Base-by-base conservation (phyloP, 257 asterid genomes). In the Ajuga chamaepitys region DNA sequence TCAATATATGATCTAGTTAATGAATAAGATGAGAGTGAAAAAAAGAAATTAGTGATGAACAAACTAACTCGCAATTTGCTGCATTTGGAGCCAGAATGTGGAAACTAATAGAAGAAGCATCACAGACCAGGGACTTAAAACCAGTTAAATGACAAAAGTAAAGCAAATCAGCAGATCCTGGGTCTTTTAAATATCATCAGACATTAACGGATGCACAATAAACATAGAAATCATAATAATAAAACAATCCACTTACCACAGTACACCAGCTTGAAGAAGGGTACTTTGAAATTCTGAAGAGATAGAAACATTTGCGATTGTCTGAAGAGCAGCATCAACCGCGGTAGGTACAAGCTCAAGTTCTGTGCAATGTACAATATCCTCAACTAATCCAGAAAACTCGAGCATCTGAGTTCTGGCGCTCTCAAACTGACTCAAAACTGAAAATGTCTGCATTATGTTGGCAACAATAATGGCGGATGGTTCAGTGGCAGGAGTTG, bases 381-480 rank as follows among this genome's bases (percentile, higher is more conserved):
- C 92, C 71, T 89, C 97, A 72, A 93, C 89, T 52, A 89, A 78
- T 59, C 99, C 97, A 75, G 94, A 69, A 71, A 79, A 74, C 56
- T 80, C 88, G 17, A 87, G 90, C 85, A 89, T 86, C 84, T 86
- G 95, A 76, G 60, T 42, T 81, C 97, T 84, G 65, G 97, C 96
- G 77, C 95, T 89, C 68, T 84, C 96, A 80, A 93, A 89, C 78
- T 74, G 96, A 86, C 96, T 93, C 76, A 89, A 77, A 68, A 86
- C 95, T 42, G 97, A 83, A 70, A 87, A 81, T 34, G 99, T 87
- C 64, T 72, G 87, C 96, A 93, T 85, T 62, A 89, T 80, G 78
- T 89, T 87, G 53, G 88, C 83, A 77, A 89, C 91, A 75, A 93
- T 87, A 62, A 82, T 71, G 41, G 95, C 79, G 0, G 96, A 83